phyloP scores from a whole-genome alignment of 2,329 filamentous ascomycete genomes.

The Apiospora sp. region DNA sequence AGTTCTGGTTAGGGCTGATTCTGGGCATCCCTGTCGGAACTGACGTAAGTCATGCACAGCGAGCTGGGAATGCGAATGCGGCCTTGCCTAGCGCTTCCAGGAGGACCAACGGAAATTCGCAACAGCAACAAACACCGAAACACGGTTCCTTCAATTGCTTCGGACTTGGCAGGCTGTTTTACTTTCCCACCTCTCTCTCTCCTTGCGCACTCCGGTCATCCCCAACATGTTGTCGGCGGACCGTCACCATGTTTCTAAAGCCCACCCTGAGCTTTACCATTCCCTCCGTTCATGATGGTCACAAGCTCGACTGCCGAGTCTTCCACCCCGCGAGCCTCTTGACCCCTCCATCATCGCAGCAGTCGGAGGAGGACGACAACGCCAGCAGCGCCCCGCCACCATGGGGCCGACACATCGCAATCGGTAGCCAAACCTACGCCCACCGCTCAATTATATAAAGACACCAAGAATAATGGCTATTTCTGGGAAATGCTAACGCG shows the following conservation, averaged over 20 bases:
- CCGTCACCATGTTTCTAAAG: conserved; percentile 58
- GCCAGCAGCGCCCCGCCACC: conserved; percentile 41
- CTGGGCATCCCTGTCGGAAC: not conserved
- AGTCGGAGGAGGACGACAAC: not conserved
- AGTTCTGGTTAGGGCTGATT: not conserved
- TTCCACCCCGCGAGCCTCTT: conserved; percentile 70
- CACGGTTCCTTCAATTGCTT: not conserved
- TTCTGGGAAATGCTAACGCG: conserved; percentile 42
- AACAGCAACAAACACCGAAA: not conserved
- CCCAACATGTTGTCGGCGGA: not conserved
- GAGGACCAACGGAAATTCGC: not conserved
- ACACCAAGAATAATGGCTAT: conserved; percentile 22
- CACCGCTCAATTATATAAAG: too few relatives aligned
- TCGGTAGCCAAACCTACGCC: conserved; percentile 26
- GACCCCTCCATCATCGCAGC: conserved; percentile 34
- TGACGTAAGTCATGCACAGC: not conserved
- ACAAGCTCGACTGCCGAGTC: conserved; percentile 79
- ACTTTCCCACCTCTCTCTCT: not conserved
- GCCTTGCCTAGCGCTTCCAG: not conserved
- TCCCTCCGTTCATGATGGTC: conserved; percentile 83
- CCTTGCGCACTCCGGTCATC: not conserved
- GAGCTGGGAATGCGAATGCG: not conserved
- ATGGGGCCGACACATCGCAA: conserved; percentile 59
- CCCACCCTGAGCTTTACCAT: conserved; percentile 75
- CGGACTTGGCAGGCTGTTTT: not conserved